phyloP scores from a whole-genome alignment of 192 early-diverging fungal genomes.

The Mortierella hygrophila region DNA sequence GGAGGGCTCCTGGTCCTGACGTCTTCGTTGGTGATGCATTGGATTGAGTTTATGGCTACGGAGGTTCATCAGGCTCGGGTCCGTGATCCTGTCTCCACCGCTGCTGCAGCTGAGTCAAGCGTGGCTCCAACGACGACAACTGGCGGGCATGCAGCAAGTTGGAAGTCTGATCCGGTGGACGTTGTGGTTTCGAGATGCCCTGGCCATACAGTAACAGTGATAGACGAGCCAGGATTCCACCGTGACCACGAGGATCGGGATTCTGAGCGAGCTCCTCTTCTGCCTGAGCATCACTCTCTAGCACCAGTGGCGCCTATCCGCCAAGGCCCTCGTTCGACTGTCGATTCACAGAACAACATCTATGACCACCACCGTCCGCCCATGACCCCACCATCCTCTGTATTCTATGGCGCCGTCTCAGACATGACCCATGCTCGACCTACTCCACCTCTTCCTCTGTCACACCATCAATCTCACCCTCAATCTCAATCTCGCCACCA shows the following conservation, averaged over 20 bases:
- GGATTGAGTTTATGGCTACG: slow-evolving; percentile 68
- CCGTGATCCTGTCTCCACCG: background rate
- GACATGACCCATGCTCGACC: background rate
- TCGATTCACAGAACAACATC: background rate
- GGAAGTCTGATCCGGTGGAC: background rate
- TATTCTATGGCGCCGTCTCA: background rate
- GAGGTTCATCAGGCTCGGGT: slow-evolving; percentile 29
- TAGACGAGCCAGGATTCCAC: background rate
- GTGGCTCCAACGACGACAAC: background rate
- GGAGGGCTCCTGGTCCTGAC: slow-evolving; percentile 72
- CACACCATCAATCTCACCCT: background rate
- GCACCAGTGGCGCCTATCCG: background rate
- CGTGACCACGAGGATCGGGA: background rate
- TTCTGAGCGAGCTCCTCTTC: background rate
- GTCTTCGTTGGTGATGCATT: slow-evolving; percentile 74
- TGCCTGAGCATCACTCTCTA: background rate
- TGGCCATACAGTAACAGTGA: slow-evolving; percentile 14
- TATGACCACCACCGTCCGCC: background rate
- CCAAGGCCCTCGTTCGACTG: background rate
- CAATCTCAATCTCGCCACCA: background rate
- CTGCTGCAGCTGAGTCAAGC: background rate
- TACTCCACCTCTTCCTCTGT: background rate
- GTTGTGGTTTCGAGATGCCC: slow-evolving; percentile 14
- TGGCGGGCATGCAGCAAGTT: background rate
- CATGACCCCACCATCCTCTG: background rate